Base-by-base conservation (phyloP, 2,329 filamentous ascomycete genomes). In the Fonsecaea pedrosoi region DNA sequence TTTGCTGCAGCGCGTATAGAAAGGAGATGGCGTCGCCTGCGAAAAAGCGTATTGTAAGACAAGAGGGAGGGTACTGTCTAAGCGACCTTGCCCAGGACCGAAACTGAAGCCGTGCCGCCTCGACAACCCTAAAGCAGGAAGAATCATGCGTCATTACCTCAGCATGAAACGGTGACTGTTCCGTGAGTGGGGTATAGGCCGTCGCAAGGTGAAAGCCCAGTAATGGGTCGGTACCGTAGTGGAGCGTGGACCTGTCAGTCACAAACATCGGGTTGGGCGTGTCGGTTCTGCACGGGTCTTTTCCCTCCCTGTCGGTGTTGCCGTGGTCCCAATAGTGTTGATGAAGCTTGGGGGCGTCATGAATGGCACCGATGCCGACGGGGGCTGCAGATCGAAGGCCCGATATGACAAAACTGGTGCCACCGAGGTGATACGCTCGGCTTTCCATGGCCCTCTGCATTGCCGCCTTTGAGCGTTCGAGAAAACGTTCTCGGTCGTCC, bases 121-220 rank as follows among this genome's bases (percentile, higher is more conserved):
- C 34, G 54, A 56, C 54, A 37, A 56, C 54, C 30, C 34, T 56
- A 25, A 56, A 56, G 25, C 25, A 34, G 54, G 54, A 56, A 56
- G 54, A 56, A 56, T 56, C 54, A 12, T 56, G 25, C 34, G 25
- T 56, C 32, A 35, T 71, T 37, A 58, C 34, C 45, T 70, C 61
- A 12, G 72, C 70, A 10, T 65, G 59, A 25, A 84, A 73, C 0
- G 82, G 81, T 1, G 82, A 84, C 0, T 69, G 60, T 3, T 79
- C 72, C 0, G 76, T 70, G 1, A 84, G 75, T 0, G 77, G 72
- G 1, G 78, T 77, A 65, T 79, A 81, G 2, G 81, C 83, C 0
- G 80, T 76, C 1, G 84, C 83, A n/a, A 89, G 78, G 74, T 89
- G 86, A 65, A 85, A 89, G 1, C 86, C 83, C 5, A 83, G 71